Base-by-base conservation (phyloP, 371 early-diverging fungal genomes). In the Mortierella sp. region DNA sequence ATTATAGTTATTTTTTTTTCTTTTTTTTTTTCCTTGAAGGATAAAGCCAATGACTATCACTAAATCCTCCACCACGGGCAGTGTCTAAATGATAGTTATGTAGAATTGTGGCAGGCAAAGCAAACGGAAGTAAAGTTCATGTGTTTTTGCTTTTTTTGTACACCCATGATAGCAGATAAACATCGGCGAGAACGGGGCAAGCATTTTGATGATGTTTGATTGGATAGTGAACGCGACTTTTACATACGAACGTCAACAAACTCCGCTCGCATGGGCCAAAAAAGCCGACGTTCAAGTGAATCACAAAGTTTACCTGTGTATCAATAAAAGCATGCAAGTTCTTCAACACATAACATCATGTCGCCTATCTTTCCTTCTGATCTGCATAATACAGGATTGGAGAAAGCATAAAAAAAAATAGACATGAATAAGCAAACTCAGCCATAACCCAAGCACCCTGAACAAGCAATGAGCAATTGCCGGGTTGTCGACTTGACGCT, bases 291-390 rank as follows among this genome's bases (percentile, higher is more conserved):
- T 43, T 15, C 43, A 43, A 43, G 23, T 49, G 49, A 49, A 49
- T 4, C 5, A 32, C 59, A 59, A 59, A 40, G 59, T 40, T 31
- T 23, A 34, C 6, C 40, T 59, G 34, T 56, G 4, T 40, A 34
- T 40, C 10, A 34, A 23, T 19, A 37, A 31, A 63, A 51, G 63
- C 7, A 63, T 63, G 53, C 63, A 63, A 31, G 32, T 12, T 45
- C 2, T 65, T 23, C 22, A 37, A 15, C n/a, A 37, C 47, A 63
- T 42, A 7, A 29, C 42, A 13, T 47, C 53, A 28, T 40, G 55
- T 62, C 62, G 47, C 47, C 62, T 47, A 28, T 32, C 64, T 64
- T 23, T 55, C 35, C 54, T 26, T 45, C 42, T 28, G 57, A 57
- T 65, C 56, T 57, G 66, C 66, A 65, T 65, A 45, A 65, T 45